Conservation (phyloP, 78 protist species). For the Speleostelium caveatum region DNA sequence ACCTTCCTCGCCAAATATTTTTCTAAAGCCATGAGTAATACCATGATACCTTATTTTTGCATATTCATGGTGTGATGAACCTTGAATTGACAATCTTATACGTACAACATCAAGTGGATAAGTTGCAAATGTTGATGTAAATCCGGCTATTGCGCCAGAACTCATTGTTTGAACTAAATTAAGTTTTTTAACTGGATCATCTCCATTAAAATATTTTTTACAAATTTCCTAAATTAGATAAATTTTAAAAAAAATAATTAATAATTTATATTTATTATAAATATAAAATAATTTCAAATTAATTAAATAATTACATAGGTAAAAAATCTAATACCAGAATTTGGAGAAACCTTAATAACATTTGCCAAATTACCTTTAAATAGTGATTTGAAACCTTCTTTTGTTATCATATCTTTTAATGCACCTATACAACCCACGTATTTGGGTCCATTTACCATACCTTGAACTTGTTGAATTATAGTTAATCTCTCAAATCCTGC, state of each 20-base stretch:
- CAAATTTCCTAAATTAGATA: no score
- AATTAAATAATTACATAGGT: no score
- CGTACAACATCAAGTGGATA: constrained; percentile 57
- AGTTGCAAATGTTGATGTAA: constrained; percentile 35
- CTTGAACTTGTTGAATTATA: constrained; percentile 66
- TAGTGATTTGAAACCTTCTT: constrained; percentile 29
- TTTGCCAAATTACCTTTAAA: constrained; percentile 58
- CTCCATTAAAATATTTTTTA: neutral
- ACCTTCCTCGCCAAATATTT: constrained; percentile 42
- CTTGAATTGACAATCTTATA: constrained; percentile 47
- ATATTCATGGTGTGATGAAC: neutral
- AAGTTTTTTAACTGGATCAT: constrained; percentile 1
- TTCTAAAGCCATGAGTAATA: constrained; percentile 37
- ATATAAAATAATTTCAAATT: no score
- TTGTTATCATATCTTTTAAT: constrained; percentile 30
- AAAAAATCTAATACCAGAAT: constrained; percentile 48
- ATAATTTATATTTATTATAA: no score
- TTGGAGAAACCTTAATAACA: constrained; percentile 49
- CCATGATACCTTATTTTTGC: constrained; percentile 19
- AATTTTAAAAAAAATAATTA: no score
- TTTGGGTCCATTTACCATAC: neutral
- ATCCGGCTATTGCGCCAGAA: constrained; percentile 58
- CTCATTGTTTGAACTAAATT: constrained; percentile 1
- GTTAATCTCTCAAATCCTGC: constrained; percentile 74
- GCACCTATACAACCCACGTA: constrained; percentile 41